Base-by-base conservation (phyloP, 176 grass and related monocot genomes). In the Aegilops longissima region DNA sequence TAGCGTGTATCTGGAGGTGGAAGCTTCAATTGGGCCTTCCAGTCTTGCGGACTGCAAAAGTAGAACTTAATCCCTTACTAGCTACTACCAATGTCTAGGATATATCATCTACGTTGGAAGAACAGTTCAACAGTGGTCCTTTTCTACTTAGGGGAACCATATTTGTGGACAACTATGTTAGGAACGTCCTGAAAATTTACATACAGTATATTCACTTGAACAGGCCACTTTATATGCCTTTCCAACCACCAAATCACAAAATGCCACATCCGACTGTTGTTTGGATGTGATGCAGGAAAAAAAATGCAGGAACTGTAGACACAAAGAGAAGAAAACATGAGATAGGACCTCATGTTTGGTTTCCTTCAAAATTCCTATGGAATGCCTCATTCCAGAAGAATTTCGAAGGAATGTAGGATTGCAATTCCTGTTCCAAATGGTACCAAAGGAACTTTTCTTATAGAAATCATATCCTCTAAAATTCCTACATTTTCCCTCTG, bases 1-100 rank as follows among this genome's bases (percentile, higher is more conserved):
- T 90, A 98, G 16, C 93, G 93, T 12, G 93, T 95, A 83, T 98
- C 96, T 79, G 35, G 54, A 89, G 96, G 77, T 49, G 96, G 93
- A 69, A 95, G 86, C 36, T 94, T 98, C 47, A 95, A 71, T 81
- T 95, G 90, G 20, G 86, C 86, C 71, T 94, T 98, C 96, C 93
- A 98, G 83, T 95, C 90, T 87, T 94, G 93, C 31, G 88, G 92
- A 80, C 93, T 95, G 86, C 74, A 91, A 76, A 77, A 80, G 54
- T 31, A 86, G 54, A 84, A 64, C 29, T 23, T 77, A 62, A 77
- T 27, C 0, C 14, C 6, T 68, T 7, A 9, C 8, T 75, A 5
- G 16, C 51, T 54, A 54, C 16, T 18, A 5, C 61, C 36, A 51
- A 66, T 47, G 35, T 59, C 67, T 66, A 75, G 6, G 8, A 18